Percentiles rank a stretch among this genome's conserved stretches.
phyloP scores from a whole-genome alignment of 169 alveolate species.

The Perkinsus olseni region DNA sequence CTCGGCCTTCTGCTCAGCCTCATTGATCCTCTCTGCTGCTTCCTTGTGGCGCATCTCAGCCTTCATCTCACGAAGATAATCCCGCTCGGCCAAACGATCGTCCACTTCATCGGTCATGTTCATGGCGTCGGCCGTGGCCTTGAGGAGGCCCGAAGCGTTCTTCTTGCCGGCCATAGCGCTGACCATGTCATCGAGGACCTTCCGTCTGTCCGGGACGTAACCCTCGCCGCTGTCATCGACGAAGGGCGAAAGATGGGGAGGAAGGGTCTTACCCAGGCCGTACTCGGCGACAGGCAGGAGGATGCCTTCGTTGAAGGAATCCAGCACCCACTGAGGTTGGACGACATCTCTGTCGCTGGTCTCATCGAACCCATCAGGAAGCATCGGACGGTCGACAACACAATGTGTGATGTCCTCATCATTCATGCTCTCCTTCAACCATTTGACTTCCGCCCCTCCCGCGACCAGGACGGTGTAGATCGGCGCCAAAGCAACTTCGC shows the following conservation, averaged over 20 bases:
- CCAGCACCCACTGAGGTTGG: slow-evolving; percentile 55
- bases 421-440: not conserved
- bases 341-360: slow-evolving; percentile 27
- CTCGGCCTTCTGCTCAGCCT: not conserved
- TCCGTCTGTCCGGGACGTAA: slow-evolving; percentile 28
- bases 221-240: slow-evolving; percentile 39
- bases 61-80: not conserved
- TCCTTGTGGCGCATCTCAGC: not conserved
- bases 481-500: slow-evolving; percentile 11
- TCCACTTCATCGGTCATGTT: not conserved
- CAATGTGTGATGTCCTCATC: slow-evolving; percentile 32
- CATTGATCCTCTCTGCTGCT: not conserved
- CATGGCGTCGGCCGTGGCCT: not conserved
- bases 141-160: not conserved
- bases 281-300: slow-evolving; percentile 15
- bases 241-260: slow-evolving; percentile 50
- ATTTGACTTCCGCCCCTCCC: slow-evolving; percentile 27
- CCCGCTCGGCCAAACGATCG: not conserved
- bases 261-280: slow-evolving; percentile 24
- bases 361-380: slow-evolving; percentile 9
- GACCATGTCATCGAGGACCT: slow-evolving; percentile 10
- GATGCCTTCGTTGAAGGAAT: slow-evolving; percentile 36
- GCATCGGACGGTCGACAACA: slow-evolving; percentile 36
- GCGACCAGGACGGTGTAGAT: slow-evolving; percentile 23
- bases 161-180: slow-evolving; percentile 3